Evolutionary conservation across 2,329 filamentous ascomycete species (phyloP), one percentile per base, ranked within the genome.

Genomic region (Phyllosticta citrichinensis): DNA sequence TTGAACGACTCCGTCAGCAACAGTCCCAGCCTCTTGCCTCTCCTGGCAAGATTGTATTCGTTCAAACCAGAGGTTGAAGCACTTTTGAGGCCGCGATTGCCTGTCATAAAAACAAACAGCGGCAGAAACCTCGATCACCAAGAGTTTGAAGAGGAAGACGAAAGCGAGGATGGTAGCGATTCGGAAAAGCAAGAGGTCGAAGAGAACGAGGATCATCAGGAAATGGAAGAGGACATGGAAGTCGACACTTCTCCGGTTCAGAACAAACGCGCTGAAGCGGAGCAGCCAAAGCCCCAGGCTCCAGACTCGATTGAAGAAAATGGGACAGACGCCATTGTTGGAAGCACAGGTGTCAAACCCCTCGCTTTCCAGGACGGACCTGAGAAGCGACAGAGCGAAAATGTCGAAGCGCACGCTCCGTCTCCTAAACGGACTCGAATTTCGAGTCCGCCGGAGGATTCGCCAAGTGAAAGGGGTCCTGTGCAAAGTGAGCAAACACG

Each of bases 21-120:
- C 80, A 85, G 69, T 82, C 86, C 85, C 27, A 94, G 87, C 71
- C 87, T 96, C 55, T 74, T 96, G 55, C 92, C 93, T 0, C 88
- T 96, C 67, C 76, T 97, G 25, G 83, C 85, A 8, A 81, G 85
- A 60, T 81, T 83, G 57, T 89, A 85, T 67, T 79, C 85, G 0
- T 72, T 80, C 11, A 82, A 87, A 56, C 78, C 83, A 61, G 82
- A 81, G 17, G 83, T 94, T 1, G 92, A 97, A 73, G 81, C 88
- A 10, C 72, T 97, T 61, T 78, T 90, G 22, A 67, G 77, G 62
- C 79, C 79, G 5, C 69, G 79, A 19, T 74, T 80, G 73, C 77
- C 79, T 0, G 71, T 74, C 1, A 73, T 79, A 22, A 70, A 68
- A 19, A 62, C 68, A 25, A 67, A 68, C 14, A 55, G 50, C 1